These are phyloP conservation scores for Blepharisma undulans DNA, from an alignment of 169 alveolate genomes.

Conservation along the genomic window DNA sequence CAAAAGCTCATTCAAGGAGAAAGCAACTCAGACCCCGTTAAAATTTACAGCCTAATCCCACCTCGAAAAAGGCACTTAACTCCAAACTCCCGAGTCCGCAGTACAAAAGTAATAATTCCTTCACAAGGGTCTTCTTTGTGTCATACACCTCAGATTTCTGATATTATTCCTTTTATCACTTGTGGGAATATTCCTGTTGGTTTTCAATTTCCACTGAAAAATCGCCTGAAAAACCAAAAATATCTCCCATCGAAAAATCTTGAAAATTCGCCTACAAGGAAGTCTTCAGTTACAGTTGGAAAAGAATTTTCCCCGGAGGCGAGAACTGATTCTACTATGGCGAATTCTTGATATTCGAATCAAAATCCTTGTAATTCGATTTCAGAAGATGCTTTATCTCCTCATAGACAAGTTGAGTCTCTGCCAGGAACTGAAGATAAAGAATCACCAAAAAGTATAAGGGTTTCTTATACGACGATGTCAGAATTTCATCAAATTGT, in stretches of 20 bases:
- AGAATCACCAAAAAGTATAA: background rate
- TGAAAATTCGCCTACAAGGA: background rate
- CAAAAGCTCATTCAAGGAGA: background rate
- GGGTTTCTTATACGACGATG: background rate
- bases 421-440: background rate
- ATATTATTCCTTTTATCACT: background rate
- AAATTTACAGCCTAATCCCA: background rate
- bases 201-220: background rate
- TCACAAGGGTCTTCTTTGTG: background rate
- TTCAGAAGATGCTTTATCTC: background rate
- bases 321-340: conserved; percentile 2
- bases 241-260: background rate
- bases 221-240: background rate
- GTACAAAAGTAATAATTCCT: background rate
- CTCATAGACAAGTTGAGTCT: background rate
- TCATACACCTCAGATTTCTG: background rate
- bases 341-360: background rate
- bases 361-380: background rate
- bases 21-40: background rate
- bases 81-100: background rate
- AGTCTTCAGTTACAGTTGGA: background rate
- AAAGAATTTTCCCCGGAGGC: background rate
- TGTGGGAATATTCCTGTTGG: background rate
- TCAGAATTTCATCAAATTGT: background rate
- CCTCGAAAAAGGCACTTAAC: background rate